These are phyloP conservation scores for Colletotrichum phormii DNA, from an alignment of 2,329 filamentous ascomycete genomes.

Conservation along the genomic window DNA sequence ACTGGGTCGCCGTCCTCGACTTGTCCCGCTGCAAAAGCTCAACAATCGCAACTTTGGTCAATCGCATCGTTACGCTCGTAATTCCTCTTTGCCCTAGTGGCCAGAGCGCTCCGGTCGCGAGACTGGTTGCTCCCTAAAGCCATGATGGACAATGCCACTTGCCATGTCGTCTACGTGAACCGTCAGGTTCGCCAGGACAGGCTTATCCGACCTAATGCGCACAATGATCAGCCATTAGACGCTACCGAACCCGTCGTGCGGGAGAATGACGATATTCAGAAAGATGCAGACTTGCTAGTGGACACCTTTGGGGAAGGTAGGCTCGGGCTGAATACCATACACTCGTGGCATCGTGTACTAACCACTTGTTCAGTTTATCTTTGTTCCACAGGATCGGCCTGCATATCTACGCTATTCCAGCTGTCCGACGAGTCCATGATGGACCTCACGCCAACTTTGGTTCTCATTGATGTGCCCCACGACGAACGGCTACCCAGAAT, in stretches of 20 bases:
- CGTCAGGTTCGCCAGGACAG: slow-evolving; percentile 62
- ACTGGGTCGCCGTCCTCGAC: slow-evolving; percentile 32
- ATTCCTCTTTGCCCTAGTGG: slow-evolving; percentile 49
- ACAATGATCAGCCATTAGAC: slow-evolving; percentile 39
- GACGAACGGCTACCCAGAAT: slow-evolving; percentile 58
- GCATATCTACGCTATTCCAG: slow-evolving; percentile 64
- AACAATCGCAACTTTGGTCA: background rate
- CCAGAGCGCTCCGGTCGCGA: slow-evolving; percentile 69
- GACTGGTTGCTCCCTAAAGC: slow-evolving; percentile 69
- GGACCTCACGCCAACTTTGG: slow-evolving; percentile 66
- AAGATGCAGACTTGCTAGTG: slow-evolving; percentile 62
- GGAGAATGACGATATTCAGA: slow-evolving; percentile 54
- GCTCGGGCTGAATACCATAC: slow-evolving; percentile 36
- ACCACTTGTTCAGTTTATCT: slow-evolving; percentile 58
- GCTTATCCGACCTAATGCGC: slow-evolving; percentile 48
- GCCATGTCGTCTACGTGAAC: slow-evolving; percentile 72
- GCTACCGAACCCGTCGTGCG: slow-evolving; percentile 47
- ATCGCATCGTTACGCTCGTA: slow-evolving; percentile 22
- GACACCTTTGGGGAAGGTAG: slow-evolving; percentile 67
- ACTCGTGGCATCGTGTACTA: background rate
- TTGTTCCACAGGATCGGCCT: slow-evolving; percentile 64
- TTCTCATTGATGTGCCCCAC: slow-evolving; percentile 67
- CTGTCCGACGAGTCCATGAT: slow-evolving; percentile 64
- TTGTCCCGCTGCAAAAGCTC: slow-evolving; percentile 22
- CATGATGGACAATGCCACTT: slow-evolving; percentile 68